These are phyloP conservation scores for Domatiomyces catenatus DNA, from an alignment of 2,329 filamentous ascomycete genomes.

Conservation along the genomic window DNA sequence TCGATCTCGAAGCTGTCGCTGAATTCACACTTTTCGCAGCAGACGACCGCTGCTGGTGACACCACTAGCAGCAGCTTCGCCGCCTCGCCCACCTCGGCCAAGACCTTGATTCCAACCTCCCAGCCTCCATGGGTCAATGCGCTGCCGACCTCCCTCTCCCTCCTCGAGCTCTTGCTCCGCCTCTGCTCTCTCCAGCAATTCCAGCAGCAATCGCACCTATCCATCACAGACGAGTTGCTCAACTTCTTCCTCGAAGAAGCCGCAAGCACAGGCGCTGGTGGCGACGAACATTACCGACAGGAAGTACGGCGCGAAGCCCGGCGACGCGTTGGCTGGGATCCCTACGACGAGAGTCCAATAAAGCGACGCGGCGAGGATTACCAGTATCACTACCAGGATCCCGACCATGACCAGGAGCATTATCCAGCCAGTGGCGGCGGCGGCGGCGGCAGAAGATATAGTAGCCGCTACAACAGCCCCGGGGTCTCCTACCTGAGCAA, in stretches of 20 bases:
- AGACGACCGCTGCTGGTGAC: slow-evolving; percentile 7
- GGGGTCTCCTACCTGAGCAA: not conserved
- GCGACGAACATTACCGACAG: slow-evolving; percentile 45
- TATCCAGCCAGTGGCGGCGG: not conserved
- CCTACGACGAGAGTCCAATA: slow-evolving; percentile 55
- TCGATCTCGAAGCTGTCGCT: slow-evolving; percentile 31
- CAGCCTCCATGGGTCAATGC: slow-evolving; percentile 31
- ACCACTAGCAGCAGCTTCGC: slow-evolving; percentile 19
- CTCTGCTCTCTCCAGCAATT: slow-evolving; percentile 81
- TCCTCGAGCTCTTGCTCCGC: slow-evolving; percentile 77
- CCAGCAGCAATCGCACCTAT: slow-evolving; percentile 75
- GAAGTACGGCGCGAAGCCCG: slow-evolving; percentile 45
- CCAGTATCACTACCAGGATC: slow-evolving; percentile 10
- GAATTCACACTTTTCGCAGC: slow-evolving; percentile 21
- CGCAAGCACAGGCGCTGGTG: slow-evolving; percentile 49
- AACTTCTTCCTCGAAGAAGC: slow-evolving; percentile 70
- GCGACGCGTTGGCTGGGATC: slow-evolving; percentile 52
- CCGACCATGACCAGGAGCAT: no score
- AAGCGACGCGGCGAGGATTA: slow-evolving; percentile 54
- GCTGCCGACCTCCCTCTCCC: slow-evolving; percentile 55
- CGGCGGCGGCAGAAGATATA: not conserved
- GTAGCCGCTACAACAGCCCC: not conserved
- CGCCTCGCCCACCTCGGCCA: not conserved
- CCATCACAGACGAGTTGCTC: slow-evolving; percentile 75
- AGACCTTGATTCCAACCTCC: slow-evolving; percentile 29